These are phyloP conservation scores for Aspergillus mulundensis DNA, from an alignment of 495 filamentous ascomycete genomes.

Conservation along the genomic window DNA sequence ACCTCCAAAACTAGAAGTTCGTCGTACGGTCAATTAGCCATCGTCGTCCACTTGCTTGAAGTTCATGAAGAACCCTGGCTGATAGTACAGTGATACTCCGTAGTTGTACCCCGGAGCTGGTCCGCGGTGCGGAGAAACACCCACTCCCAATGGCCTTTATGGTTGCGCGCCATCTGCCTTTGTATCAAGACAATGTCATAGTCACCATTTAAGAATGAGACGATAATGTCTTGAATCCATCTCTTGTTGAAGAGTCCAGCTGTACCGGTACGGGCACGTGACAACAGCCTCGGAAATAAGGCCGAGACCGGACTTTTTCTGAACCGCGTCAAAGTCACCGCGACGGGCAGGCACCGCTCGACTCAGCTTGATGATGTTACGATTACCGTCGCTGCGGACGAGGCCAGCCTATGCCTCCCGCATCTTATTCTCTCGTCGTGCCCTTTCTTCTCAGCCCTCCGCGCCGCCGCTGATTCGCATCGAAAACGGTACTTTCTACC, in stretches of 20 bases:
- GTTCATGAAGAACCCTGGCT: not conserved
- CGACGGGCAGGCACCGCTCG: not conserved
- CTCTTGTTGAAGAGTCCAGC: no score
- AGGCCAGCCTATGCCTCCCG: constrained; percentile 5
- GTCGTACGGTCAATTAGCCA: no score
- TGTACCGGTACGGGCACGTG: not conserved
- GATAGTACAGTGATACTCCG: not conserved
- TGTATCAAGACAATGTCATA: no score
- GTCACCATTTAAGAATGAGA: no score
- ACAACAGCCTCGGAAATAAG: constrained; percentile 7
- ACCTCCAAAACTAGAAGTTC: no score
- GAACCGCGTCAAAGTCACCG: not conserved
- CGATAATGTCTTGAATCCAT: no score
- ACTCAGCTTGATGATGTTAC: constrained; percentile 1
- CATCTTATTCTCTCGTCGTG: constrained; percentile 4
- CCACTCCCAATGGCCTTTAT: not conserved
- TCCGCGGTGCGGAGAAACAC: constrained; percentile 6
- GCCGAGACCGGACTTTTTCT: constrained; percentile 5
- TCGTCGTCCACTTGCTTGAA: no score
- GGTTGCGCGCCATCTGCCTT: no score
- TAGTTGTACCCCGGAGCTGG: not conserved
- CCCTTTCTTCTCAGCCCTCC: constrained; percentile 19
- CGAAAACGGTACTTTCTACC: constrained; percentile 74
- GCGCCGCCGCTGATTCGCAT: constrained; percentile 65
- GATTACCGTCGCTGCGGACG: constrained; percentile 3